A percentile compares a stretch with the other conserved stretches of the same genome.
Conservation (phyloP, 345 rosid species). For the Aethionema arabicum region DNA sequence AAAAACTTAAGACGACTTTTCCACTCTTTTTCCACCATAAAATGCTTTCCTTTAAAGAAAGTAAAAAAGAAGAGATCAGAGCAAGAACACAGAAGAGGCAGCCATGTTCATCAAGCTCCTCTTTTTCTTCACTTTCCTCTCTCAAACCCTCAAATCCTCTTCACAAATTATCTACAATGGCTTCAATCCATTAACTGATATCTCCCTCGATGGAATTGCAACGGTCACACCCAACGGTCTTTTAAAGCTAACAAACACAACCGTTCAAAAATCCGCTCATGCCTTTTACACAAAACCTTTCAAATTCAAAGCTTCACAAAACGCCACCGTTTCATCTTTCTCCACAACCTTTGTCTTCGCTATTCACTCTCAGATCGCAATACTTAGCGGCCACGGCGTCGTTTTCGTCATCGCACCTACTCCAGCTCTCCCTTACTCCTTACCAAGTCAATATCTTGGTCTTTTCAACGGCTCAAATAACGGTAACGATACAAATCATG, state of each 20-base stretch:
- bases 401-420: slow-evolving; percentile 69
- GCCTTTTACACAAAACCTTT: slow-evolving; percentile 65
- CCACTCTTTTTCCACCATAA: slow-evolving; percentile 27
- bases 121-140: neutral
- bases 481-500: slow-evolving; percentile 57
- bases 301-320: slow-evolving; percentile 53
- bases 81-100: slow-evolving; percentile 14
- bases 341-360: slow-evolving; percentile 77
- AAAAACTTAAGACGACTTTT: slow-evolving; percentile 23
- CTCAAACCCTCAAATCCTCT: neutral
- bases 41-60: slow-evolving; percentile 8
- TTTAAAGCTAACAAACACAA: slow-evolving; percentile 57
- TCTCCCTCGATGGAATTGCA: slow-evolving; percentile 57
- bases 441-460: slow-evolving; percentile 78
- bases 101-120: slow-evolving; percentile 37
- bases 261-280: slow-evolving; percentile 57
- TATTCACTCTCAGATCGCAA: slow-evolving; percentile 61
- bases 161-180: slow-evolving; percentile 17
- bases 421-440: slow-evolving; percentile 36
- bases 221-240: slow-evolving; percentile 54
- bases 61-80: slow-evolving; percentile 15
- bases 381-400: slow-evolving; percentile 82
- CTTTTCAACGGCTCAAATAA: slow-evolving; percentile 54
- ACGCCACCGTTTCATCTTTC: slow-evolving; percentile 56
- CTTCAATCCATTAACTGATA: slow-evolving; percentile 23